A percentile compares a stretch with the other conserved stretches of the same genome.
Conservation (phyloP, 768 basidiomycete genomes). For the Psilocybe sp. region DNA sequence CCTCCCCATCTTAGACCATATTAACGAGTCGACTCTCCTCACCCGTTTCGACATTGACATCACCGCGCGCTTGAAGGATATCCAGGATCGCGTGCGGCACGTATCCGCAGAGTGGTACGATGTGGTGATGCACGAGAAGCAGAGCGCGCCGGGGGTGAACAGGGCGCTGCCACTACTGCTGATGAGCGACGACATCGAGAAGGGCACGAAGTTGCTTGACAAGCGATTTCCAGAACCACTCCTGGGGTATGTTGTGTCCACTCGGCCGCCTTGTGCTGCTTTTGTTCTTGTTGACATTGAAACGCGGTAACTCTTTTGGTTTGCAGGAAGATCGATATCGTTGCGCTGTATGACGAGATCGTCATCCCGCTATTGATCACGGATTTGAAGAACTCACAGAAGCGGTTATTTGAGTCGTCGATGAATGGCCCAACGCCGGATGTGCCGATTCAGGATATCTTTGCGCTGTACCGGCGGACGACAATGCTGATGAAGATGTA, state of each 20-base stretch:
- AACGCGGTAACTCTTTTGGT: conserved; percentile 1
- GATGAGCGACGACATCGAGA: conserved; percentile 90
- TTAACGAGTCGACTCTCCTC: conserved; percentile 69
- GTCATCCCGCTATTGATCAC: conserved; percentile 62
- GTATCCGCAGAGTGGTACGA: conserved; percentile 63
- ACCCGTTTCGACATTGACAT: conserved; percentile 74
- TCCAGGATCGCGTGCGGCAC: conserved; percentile 61
- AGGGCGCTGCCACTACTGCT: conserved; percentile 76
- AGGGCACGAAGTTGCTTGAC: conserved; percentile 76
- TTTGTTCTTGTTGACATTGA: background rate
- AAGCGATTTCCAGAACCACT: conserved; percentile 86
- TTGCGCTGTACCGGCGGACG: conserved; percentile 78
- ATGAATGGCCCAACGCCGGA: conserved; percentile 87
- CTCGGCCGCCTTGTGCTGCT: background rate
- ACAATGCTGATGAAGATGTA: conserved; percentile 79
- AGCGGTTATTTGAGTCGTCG: conserved; percentile 76
- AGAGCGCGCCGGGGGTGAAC: conserved; percentile 72
- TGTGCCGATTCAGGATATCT: conserved; percentile 87
- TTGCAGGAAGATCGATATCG: conserved; percentile 67
- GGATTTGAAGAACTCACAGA: conserved; percentile 68
- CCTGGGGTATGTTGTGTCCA: conserved; percentile 75
- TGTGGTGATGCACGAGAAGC: conserved; percentile 59
- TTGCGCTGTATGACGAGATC: conserved; percentile 69
- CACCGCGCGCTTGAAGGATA: conserved; percentile 58
- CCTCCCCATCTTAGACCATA: conserved; percentile 65